Evolutionary conservation across 2,329 filamentous ascomycete species (phyloP).

Genomic region (Tolypocladium album): DNA sequence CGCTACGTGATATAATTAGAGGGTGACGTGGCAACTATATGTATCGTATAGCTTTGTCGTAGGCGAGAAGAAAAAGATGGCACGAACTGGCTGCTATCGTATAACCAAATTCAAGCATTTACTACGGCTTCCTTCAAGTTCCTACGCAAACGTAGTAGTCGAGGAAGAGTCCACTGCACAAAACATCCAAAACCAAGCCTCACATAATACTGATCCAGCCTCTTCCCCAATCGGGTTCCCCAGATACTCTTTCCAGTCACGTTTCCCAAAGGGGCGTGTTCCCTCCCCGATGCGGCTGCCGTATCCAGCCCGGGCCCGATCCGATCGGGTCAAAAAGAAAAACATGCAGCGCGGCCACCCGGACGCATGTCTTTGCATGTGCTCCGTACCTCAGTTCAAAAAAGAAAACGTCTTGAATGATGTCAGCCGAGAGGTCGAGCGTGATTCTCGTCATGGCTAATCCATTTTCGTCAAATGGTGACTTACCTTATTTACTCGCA

Average conservation of each 20-base stretch:
- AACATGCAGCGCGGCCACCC: neutral
- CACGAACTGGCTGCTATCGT: no score
- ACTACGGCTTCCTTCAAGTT: no score
- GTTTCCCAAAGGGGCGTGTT: conserved; percentile 7
- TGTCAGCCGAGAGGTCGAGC: neutral
- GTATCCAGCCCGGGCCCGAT: neutral
- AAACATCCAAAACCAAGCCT: neutral
- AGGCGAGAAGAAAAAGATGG: no score
- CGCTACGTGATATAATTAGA: neutral
- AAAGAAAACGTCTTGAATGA: neutral
- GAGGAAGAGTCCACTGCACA: no score
- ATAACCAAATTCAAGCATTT: no score
- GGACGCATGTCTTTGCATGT: neutral
- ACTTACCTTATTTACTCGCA: neutral
- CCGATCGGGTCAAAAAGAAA: conserved; percentile 8
- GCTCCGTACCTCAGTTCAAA: neutral
- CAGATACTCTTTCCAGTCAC: neutral
- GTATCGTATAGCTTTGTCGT: neutral
- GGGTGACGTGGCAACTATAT: neutral
- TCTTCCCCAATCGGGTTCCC: neutral
- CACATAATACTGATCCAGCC: neutral
- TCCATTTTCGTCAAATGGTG: neutral
- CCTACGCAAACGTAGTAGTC: no score
- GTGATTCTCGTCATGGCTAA: neutral
- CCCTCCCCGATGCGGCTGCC: conserved; percentile 5